phyloP scores from a whole-genome alignment of 495 filamentous ascomycete species.

The Pyrenopolyporus hunteri region DNA sequence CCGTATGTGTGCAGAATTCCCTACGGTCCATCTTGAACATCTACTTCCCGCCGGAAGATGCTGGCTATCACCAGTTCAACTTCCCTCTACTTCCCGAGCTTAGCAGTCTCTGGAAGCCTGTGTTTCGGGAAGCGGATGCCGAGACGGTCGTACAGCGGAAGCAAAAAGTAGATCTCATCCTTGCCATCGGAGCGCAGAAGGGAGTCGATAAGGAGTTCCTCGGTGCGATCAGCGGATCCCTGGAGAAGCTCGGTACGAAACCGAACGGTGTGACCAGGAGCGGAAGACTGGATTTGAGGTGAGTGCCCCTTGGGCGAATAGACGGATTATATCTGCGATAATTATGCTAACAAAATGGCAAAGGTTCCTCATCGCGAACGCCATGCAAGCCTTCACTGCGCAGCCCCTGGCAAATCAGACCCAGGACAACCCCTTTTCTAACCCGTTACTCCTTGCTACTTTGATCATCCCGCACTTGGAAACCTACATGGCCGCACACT shows the following conservation, averaged over 20 bases:
- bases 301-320: slow-evolving; percentile 20
- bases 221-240: slow-evolving; percentile 40
- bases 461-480: slow-evolving; percentile 55
- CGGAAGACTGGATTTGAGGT: slow-evolving; percentile 53
- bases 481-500: slow-evolving; percentile 47
- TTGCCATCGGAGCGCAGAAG: slow-evolving; percentile 52
- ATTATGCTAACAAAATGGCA: slow-evolving; percentile 3
- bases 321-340: neutral
- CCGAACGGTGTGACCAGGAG: slow-evolving; percentile 45
- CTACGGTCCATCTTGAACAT: slow-evolving; percentile 47
- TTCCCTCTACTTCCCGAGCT: slow-evolving; percentile 46
- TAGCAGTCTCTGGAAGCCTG: slow-evolving; percentile 49
- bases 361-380: slow-evolving; percentile 55
- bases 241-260: slow-evolving; percentile 52
- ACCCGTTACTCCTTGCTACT: slow-evolving; percentile 50
- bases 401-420: slow-evolving; percentile 51
- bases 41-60: slow-evolving; percentile 45
- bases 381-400: slow-evolving; percentile 55
- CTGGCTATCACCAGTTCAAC: slow-evolving; percentile 46
- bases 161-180: slow-evolving; percentile 49
- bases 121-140: slow-evolving; percentile 44
- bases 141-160: slow-evolving; percentile 22
- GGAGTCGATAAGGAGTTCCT: slow-evolving; percentile 47
- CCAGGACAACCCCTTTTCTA: slow-evolving; percentile 53
- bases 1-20: slow-evolving; percentile 50